Evolutionary conservation across 2,329 filamentous ascomycete genomes (phyloP).

Genomic region (Neobulgaria alba): DNA sequence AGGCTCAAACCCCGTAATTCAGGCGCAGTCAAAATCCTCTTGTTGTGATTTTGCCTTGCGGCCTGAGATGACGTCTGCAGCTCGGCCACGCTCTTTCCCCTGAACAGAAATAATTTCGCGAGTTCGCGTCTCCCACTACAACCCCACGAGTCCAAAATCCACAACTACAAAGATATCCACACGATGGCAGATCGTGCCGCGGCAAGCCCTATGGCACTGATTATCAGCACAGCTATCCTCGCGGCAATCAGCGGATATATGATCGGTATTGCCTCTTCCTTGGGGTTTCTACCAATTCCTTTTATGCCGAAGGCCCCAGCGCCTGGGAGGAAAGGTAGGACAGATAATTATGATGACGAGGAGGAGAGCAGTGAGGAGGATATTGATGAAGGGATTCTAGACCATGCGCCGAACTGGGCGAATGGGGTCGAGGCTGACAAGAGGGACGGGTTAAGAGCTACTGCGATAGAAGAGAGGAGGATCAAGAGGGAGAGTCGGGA

Average conservation of each 20-base stretch:
- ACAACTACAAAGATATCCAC: too few species aligned
- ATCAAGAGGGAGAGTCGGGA: slow-evolving; percentile 39
- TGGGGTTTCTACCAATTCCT: slow-evolving; percentile 63
- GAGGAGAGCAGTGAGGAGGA: slow-evolving; percentile 63
- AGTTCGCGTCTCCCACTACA: too few species aligned
- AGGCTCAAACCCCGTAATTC: slow-evolving; percentile 4
- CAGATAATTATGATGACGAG: slow-evolving; percentile 50
- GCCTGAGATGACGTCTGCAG: neutral
- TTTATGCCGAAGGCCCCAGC: slow-evolving; percentile 13
- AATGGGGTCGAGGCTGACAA: slow-evolving; percentile 53
- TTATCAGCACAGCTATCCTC: slow-evolving; percentile 66
- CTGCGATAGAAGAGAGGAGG: too few species aligned
- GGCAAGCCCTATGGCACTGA: slow-evolving; percentile 38
- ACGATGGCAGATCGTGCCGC: slow-evolving; percentile 24
- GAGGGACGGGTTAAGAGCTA: slow-evolving; percentile 43
- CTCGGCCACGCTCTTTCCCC: too few species aligned
- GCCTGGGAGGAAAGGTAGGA: slow-evolving; percentile 34
- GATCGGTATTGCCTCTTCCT: slow-evolving; percentile 60
- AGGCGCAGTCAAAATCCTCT: slow-evolving; percentile 1
- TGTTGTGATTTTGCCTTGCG: neutral
- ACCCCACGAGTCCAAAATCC: too few species aligned
- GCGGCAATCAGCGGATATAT: slow-evolving; percentile 72
- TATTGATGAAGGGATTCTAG: slow-evolving; percentile 47
- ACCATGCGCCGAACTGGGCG: slow-evolving; percentile 60
- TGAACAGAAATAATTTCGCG: neutral